phyloP scores from a whole-genome alignment of 305 asterid species.

The Fraxinus floribunda region DNA sequence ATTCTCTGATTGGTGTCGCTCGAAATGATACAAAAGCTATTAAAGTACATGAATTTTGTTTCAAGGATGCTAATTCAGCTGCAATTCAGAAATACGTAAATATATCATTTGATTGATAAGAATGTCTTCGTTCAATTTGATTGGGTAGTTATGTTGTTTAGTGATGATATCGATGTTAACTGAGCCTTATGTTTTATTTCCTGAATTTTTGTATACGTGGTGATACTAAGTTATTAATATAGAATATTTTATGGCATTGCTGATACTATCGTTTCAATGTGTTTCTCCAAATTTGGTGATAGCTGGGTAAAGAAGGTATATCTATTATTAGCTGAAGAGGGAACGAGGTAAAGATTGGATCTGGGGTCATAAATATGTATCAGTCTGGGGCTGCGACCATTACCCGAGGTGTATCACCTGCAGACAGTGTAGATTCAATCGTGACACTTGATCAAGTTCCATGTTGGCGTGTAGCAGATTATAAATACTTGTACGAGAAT shows the following conservation, averaged over 20 bases:
- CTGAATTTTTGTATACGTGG: constrained; percentile 6
- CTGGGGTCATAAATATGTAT: constrained; percentile 45
- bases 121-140: constrained; percentile 9
- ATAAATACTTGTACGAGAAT: constrained; percentile 61
- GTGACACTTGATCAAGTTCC: constrained; percentile 84
- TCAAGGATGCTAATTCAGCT: constrained; percentile 6
- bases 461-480: constrained; percentile 72
- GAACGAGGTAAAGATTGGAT: constrained; percentile 29
- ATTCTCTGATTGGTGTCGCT: constrained; percentile 7
- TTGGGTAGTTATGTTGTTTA: neutral
- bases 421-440: constrained; percentile 64
- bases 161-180: constrained; percentile 2
- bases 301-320: constrained; percentile 21
- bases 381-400: constrained; percentile 56
- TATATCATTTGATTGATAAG: neutral
- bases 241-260: constrained; percentile 20
- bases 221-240: neutral
- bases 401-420: constrained; percentile 65
- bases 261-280: constrained; percentile 20
- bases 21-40: constrained; percentile 14
- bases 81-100: neutral
- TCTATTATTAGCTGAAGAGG: constrained; percentile 27
- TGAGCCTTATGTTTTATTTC: constrained; percentile 4
- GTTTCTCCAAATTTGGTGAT: constrained; percentile 27
- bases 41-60: constrained; percentile 14